phyloP scores from a whole-genome alignment of 225 moss, liverwort and hornwort genomes.

The Antitrichia curtipendula region DNA sequence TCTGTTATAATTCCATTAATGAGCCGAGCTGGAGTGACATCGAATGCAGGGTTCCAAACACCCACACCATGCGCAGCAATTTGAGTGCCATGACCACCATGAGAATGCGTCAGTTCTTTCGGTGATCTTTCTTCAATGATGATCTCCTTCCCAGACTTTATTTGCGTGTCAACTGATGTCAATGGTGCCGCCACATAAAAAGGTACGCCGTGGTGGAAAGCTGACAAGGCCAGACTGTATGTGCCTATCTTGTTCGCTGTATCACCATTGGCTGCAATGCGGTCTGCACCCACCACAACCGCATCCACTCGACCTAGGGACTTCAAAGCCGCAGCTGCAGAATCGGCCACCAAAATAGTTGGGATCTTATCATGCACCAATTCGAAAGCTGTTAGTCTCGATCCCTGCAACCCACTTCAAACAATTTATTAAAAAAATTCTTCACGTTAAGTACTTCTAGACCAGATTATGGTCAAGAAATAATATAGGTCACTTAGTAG shows the following conservation, averaged over 20 bases:
- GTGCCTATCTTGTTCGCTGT: slow-evolving; percentile 97
- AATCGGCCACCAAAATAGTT: slow-evolving; percentile 72
- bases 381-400: slow-evolving; percentile 77
- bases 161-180: slow-evolving; percentile 57
- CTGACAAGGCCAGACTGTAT: slow-evolving; percentile 63
- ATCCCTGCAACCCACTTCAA: slow-evolving; percentile 29
- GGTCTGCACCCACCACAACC: slow-evolving; percentile 87
- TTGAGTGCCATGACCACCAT: slow-evolving; percentile 59
- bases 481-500: not conserved
- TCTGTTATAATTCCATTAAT: slow-evolving; percentile 79
- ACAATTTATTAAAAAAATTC: not conserved
- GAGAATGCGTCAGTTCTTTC: slow-evolving; percentile 69
- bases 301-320: slow-evolving; percentile 64
- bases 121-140: slow-evolving; percentile 76
- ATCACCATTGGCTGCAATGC: slow-evolving; percentile 78
- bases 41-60: slow-evolving; percentile 96
- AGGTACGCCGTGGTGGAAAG: slow-evolving; percentile 53
- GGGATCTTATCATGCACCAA: slow-evolving; percentile 83
- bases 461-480: not conserved
- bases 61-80: slow-evolving; percentile 67
- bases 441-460: not conserved
- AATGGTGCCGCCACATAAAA: slow-evolving; percentile 86
- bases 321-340: slow-evolving; percentile 67
- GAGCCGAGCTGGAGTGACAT: slow-evolving; percentile 66
- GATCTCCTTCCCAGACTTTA: slow-evolving; percentile 61